These are phyloP conservation scores for thale cress (Arabidopsis thaliana) DNA, from an alignment of 345 rosid species.

Conservation along the genomic window DNA sequence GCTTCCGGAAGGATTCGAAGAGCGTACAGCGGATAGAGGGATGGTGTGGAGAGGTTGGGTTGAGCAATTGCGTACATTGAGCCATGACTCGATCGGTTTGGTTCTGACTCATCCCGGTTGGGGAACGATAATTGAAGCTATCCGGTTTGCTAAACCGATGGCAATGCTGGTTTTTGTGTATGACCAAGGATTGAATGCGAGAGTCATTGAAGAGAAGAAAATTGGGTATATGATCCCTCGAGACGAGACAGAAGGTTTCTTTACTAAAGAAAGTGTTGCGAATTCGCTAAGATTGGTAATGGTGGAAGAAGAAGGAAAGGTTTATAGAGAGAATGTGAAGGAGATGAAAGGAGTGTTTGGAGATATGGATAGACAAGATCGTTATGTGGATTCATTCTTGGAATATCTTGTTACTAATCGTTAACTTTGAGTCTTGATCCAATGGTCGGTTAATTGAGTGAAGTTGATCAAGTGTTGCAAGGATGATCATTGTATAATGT, in stretches of 20 bases:
- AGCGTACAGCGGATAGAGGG: constrained; percentile 44
- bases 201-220: constrained; percentile 37
- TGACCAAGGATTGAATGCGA: constrained; percentile 51
- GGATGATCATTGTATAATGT: neutral
- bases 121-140: constrained; percentile 44
- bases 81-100: constrained; percentile 51
- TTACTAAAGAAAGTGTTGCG: constrained; percentile 43
- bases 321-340: constrained; percentile 47
- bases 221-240: constrained; percentile 44
- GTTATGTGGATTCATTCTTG: constrained; percentile 26
- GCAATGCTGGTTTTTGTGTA: constrained; percentile 25
- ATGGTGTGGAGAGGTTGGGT: constrained; percentile 53
- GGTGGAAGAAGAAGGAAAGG: constrained; percentile 47
- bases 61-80: constrained; percentile 49
- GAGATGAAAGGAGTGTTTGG: constrained; percentile 44
- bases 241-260: constrained; percentile 41
- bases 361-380: constrained; percentile 36
- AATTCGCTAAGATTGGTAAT: constrained; percentile 45
- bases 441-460: neutral
- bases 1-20: constrained; percentile 50
- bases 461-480: neutral
- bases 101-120: constrained; percentile 49
- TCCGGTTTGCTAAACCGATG: constrained; percentile 43
- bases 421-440: neutral
- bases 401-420: constrained; percentile 23